These are phyloP conservation scores for Macrolepiota dolichaula DNA, from an alignment of 768 basidiomycete genomes.

Conservation along the genomic window DNA sequence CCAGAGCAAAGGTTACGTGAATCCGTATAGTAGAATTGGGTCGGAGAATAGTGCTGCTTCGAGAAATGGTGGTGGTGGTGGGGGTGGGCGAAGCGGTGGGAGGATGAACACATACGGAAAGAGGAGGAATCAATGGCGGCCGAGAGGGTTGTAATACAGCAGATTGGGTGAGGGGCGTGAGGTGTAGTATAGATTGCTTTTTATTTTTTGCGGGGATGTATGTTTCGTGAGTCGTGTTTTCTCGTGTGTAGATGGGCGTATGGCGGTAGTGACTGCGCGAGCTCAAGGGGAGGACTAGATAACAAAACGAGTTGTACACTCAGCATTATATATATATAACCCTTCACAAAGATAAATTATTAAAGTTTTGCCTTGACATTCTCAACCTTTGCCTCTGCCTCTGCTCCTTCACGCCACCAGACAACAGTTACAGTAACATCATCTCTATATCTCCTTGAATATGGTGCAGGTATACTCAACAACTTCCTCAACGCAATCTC, in stretches of 20 bases:
- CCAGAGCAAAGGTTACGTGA: background rate
- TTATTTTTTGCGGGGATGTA: background rate
- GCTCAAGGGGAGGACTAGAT: background rate
- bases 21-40: constrained; percentile 2
- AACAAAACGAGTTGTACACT: background rate
- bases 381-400: constrained; percentile 32
- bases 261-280: background rate
- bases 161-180: too few relatives aligned
- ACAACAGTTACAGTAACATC: constrained; percentile 84
- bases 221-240: background rate
- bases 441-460: constrained; percentile 75
- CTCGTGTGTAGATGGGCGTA: background rate
- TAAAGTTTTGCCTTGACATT: constrained; percentile 55
- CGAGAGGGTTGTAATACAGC: constrained; percentile 7
- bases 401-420: constrained; percentile 77
- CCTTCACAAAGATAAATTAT: background rate
- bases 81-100: background rate
- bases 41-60: constrained; percentile 3
- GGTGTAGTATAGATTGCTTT: background rate
- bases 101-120: constrained; percentile 13
- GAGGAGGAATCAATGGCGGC: constrained; percentile 6
- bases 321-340: background rate
- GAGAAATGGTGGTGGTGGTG: background rate
- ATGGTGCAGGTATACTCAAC: constrained; percentile 81
- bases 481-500: constrained; percentile 49